Conservation (phyloP, 495 filamentous ascomycete genomes). For the Penicillium lividum region DNA sequence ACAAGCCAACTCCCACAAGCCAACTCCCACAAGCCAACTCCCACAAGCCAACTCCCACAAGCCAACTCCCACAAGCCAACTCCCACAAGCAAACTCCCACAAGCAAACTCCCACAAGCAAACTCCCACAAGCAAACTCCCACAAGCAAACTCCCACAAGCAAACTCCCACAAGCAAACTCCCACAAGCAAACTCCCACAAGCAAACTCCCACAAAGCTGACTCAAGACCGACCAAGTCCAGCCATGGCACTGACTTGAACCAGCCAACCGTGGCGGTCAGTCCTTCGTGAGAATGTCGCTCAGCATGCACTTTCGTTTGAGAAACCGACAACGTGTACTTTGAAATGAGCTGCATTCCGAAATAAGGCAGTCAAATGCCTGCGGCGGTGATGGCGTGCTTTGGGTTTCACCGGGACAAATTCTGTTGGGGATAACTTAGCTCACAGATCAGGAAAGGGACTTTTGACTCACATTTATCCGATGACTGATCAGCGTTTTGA, state of each 20-base stretch:
- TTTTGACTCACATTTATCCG: not conserved
- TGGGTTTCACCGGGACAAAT: not conserved
- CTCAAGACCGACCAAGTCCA: not conserved
- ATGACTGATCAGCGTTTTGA: conserved; percentile 2
- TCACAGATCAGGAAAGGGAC: not conserved
- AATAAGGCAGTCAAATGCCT: not conserved
- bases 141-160: conserved; percentile 1
- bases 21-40: too few species aligned
- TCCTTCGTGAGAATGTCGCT: not conserved
- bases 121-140: not conserved
- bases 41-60: too few species aligned
- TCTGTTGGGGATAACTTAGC: not conserved
- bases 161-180: too few species aligned
- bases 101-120: too few species aligned
- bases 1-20: too few species aligned
- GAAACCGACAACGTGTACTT: not conserved
- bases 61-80: too few species aligned
- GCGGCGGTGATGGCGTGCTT: not conserved
- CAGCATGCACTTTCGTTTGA: not conserved
- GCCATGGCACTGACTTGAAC: conserved; percentile 1
- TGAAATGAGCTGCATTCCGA: not conserved
- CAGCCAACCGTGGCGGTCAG: not conserved
- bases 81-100: too few species aligned
- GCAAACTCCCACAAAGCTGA: not conserved
- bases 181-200: not conserved